phyloP scores from a whole-genome alignment of 768 basidiomycete species.

The Lactarius evosmus region DNA sequence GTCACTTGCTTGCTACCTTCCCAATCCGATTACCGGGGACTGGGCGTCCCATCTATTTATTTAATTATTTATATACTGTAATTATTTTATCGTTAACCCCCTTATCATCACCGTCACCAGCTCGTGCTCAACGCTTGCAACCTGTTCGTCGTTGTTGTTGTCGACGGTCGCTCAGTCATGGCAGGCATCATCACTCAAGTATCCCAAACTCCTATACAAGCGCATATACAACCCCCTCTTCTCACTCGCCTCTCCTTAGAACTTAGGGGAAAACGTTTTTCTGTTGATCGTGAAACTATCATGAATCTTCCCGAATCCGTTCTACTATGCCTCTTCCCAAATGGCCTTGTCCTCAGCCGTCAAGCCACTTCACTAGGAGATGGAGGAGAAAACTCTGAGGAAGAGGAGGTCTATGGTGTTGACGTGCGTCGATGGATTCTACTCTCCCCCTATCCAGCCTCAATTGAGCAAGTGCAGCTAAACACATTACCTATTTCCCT shows the following conservation, averaged over 20 bases:
- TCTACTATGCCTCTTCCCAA: constrained; percentile 93
- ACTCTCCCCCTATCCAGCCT: constrained; percentile 22
- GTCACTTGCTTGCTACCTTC: constrained; percentile 14
- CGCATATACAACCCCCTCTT: constrained; percentile 79
- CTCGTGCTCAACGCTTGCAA: background rate
- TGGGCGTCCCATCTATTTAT: background rate
- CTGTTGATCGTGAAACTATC: constrained; percentile 94
- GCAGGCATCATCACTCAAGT: constrained; percentile 50
- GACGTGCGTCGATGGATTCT: constrained; percentile 63
- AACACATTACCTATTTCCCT: constrained; percentile 23
- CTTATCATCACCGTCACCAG: background rate
- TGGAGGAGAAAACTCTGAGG: constrained; percentile 69
- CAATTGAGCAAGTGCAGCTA: constrained; percentile 16
- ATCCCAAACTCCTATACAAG: constrained; percentile 59
- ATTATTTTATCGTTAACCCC: background rate
- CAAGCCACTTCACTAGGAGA: constrained; percentile 75
- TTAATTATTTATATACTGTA: background rate
- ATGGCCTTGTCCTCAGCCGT: constrained; percentile 89
- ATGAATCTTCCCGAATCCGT: constrained; percentile 99
- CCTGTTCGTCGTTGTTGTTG: background rate
- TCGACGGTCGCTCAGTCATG: constrained; percentile 32
- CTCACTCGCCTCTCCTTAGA: constrained; percentile 88
- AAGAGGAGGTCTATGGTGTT: constrained; percentile 92
- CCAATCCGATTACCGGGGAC: background rate
- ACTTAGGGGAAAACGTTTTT: constrained; percentile 85